Base-by-base conservation (phyloP, 2,329 filamentous ascomycete species). In the Colletotrichum neosansevieriae region DNA sequence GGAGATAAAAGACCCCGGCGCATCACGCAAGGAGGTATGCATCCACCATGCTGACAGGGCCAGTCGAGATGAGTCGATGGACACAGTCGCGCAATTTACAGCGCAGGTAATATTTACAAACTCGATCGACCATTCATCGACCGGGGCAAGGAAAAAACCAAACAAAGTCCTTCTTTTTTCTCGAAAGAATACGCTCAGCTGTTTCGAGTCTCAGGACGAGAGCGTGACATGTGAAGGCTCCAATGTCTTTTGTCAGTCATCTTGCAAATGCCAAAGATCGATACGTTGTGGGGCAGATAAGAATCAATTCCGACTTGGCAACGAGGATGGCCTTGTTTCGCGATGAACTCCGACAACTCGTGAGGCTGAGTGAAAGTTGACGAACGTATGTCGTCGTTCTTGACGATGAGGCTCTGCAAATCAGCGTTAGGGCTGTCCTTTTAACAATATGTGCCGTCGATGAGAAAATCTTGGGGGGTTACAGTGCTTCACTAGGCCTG, bases 1-100 rank as follows among this genome's bases (percentile, higher is more conserved):
- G 64, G 64, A 67, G 59, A 64, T 47, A 40, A 50, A 34, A 13
- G 11, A 58, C 15, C 42, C 57, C 15, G 54, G 54, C 40, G 11
- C 34, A 44, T 29, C 44, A 15, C 50, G 42, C 19, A 21, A 60
- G 34, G 36, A 17, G 49, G 15, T 21, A 3, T 36, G n/a, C 17
- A 13, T 36, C 44, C 21, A 17, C 17, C 32, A 12, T 19, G 29
- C 7, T 53, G 47, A 6, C 47, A 49, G 34, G 40, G 50, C 34
- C 17, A 13, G 45, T 10, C 24, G 45, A 45, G n/a, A 9, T 29
- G 38, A 47, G 15, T 24, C 15, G 13, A 10, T 12, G 51, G 38
- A 32, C 45, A 19, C 36, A 12, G 45, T 53, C 17, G 29, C 59
- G 51, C 50, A 57, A 44, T 56, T 17, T 53, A n/a, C 17, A 11